Conservation (phyloP, 148 eudicot genomes). For the Silene conica region DNA sequence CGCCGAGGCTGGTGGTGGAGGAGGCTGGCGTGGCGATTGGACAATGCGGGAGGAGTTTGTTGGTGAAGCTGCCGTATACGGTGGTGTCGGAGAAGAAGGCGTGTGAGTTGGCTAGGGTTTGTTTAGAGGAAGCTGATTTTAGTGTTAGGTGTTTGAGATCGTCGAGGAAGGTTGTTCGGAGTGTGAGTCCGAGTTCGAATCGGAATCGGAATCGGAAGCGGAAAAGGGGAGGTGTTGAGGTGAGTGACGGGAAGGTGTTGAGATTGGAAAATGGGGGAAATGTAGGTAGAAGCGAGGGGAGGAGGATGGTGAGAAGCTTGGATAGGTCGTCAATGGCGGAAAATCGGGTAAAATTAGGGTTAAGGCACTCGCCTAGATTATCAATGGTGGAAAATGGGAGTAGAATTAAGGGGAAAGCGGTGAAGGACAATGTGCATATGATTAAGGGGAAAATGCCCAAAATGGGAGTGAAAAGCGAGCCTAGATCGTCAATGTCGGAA, state of each 20-base stretch:
- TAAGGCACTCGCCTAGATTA: background rate
- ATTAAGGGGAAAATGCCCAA: no score
- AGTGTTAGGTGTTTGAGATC: conserved; percentile 22
- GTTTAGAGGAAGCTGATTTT: conserved; percentile 12
- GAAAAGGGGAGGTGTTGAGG: conserved; percentile 17
- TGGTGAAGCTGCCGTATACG: conserved; percentile 12
- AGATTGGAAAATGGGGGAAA: background rate
- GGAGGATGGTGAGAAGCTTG: conserved; percentile 13
- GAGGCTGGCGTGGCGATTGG: conserved; percentile 5
- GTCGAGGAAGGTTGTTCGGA: background rate
- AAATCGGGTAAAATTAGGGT: background rate
- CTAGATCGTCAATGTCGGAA: background rate
- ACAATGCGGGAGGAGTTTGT: conserved; percentile 11
- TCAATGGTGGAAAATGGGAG: background rate
- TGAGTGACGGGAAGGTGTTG: conserved; percentile 3
- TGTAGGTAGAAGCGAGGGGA: no score
- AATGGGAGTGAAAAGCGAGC: background rate
- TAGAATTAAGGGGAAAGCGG: background rate
- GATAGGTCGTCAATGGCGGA: conserved; percentile 14
- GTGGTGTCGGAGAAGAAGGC: conserved; percentile 19
- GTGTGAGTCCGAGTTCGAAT: background rate
- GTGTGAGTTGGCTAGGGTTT: conserved; percentile 17
- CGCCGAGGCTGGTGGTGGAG: conserved; percentile 16
- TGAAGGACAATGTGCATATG: no score
- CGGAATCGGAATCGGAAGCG: conserved; percentile 14